phyloP scores from a whole-genome alignment of 257 asterid genomes.

The Solanum dulcamara region DNA sequence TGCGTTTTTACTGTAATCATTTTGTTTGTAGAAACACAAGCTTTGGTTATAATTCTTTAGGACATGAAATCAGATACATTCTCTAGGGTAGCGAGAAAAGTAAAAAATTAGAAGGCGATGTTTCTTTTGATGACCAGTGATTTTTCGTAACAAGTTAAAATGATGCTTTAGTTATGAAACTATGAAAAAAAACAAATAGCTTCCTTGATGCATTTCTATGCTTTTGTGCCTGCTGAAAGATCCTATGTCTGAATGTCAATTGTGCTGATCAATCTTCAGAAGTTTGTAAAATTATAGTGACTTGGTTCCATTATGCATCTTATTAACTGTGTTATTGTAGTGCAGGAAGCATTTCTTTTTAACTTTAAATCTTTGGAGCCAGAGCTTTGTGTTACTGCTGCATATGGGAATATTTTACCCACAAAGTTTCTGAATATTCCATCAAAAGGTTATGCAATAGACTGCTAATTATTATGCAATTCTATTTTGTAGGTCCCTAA shows the following conservation, averaged over 20 bases:
- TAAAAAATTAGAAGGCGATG: neutral
- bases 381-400: constrained; percentile 91
- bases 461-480: neutral
- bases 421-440: constrained; percentile 78
- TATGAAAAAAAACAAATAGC: neutral
- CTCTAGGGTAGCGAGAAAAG: neutral
- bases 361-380: constrained; percentile 68
- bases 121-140: neutral
- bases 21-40: neutral
- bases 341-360: constrained; percentile 70
- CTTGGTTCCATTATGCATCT: neutral
- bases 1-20: neutral
- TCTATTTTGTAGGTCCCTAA: neutral
- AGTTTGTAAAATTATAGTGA: neutral
- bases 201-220: neutral
- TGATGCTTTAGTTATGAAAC: neutral
- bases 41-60: neutral
- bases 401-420: constrained; percentile 91
- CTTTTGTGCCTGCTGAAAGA: neutral
- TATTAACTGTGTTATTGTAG: neutral
- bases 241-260: neutral
- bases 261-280: neutral
- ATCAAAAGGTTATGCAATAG: constrained; percentile 58
- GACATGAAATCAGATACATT: neutral
- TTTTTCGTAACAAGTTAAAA: neutral